Base-by-base conservation (phyloP, 1,139 yeast genomes). In the Yamadazyma spencermartinsiae region DNA sequence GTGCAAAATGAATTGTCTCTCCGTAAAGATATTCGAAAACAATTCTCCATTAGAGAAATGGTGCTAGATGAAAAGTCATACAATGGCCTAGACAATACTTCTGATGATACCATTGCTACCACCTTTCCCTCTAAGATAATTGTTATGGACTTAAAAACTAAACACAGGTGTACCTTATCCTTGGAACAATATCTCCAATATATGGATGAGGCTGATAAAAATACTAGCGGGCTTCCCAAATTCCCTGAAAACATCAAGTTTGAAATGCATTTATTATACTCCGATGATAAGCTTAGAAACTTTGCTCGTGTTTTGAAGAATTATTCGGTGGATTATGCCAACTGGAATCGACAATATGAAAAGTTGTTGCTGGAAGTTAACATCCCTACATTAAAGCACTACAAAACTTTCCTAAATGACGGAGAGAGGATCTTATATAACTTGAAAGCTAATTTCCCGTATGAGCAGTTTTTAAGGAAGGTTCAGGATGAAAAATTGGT, bases 101-200 rank as follows among this genome's bases (percentile, higher is more conserved):
- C 84, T 1, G 88, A 82, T 55, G 74, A 73, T 30, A 72, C 73
- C 29, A 58, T 81, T 35, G 52, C 52, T 8, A 67, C 68, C 33
- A 60, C 76, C 1, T 80, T 70, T 36, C 85, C 86, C 1, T 73
- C 85, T 0, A 74, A 73, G 42, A 55, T 82, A 6, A 61, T 72
- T 0, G 34, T 80, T 2, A 59, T 56, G 2, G 68, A 70, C 37
- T 45, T 41, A 2, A 52, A 12, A 14, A 51, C 55, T 41, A 61
- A 44, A 39, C 64, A 48, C 43, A 41, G 51, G 5, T 63, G 77
- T 34, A 60, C 62, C 2, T 46, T 80, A 28, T 74, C 86, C 0
- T 55, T 80, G 31, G 54, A 57, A 6, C 69, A 65, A 26, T 80
- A 73, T 45, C 49, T 78, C 26, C 56, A 60, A 11, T 47, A 58